Conservation (phyloP, 2,329 filamentous ascomycete genomes). For the Trichocomaceae sp. region DNA sequence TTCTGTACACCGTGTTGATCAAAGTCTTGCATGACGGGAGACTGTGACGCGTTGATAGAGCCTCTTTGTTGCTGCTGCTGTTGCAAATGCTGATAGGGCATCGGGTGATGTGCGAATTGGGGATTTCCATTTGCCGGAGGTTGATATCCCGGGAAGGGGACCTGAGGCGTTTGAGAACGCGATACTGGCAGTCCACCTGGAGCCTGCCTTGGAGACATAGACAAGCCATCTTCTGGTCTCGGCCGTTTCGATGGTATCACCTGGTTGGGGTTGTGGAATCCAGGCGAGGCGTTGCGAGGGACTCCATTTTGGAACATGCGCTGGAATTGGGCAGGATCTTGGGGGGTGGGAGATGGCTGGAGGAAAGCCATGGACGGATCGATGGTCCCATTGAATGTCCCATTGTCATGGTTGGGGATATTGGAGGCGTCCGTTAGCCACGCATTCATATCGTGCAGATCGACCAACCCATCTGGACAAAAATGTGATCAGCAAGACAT, state of each 20-base stretch:
- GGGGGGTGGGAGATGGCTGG: slow-evolving; percentile 39
- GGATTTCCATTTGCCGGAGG: slow-evolving; percentile 56
- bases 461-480: slow-evolving; percentile 41
- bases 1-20: slow-evolving; percentile 62
- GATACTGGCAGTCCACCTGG: slow-evolving; percentile 69
- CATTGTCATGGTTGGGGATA: slow-evolving; percentile 45
- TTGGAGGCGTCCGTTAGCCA: slow-evolving; percentile 45
- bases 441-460: slow-evolving; percentile 46
- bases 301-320: slow-evolving; percentile 79
- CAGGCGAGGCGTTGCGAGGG: slow-evolving; percentile 75
- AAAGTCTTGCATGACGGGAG: slow-evolving; percentile 78
- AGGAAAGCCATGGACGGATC: slow-evolving; percentile 45
- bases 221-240: slow-evolving; percentile 76
- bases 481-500: slow-evolving; percentile 23
- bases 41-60: slow-evolving; percentile 79
- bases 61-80: slow-evolving; percentile 60
- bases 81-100: slow-evolving; percentile 67
- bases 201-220: slow-evolving; percentile 71
- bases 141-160: slow-evolving; percentile 65
- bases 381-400: slow-evolving; percentile 41
- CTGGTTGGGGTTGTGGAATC: slow-evolving; percentile 70
- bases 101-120: slow-evolving; percentile 54
- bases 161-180: slow-evolving; percentile 85
- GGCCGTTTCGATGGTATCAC: slow-evolving; percentile 87
- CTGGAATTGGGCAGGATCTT: slow-evolving; percentile 49